These are phyloP conservation scores for Tilletia caries DNA, from an alignment of 1,284 basidiomycete species.

Conservation along the genomic window DNA sequence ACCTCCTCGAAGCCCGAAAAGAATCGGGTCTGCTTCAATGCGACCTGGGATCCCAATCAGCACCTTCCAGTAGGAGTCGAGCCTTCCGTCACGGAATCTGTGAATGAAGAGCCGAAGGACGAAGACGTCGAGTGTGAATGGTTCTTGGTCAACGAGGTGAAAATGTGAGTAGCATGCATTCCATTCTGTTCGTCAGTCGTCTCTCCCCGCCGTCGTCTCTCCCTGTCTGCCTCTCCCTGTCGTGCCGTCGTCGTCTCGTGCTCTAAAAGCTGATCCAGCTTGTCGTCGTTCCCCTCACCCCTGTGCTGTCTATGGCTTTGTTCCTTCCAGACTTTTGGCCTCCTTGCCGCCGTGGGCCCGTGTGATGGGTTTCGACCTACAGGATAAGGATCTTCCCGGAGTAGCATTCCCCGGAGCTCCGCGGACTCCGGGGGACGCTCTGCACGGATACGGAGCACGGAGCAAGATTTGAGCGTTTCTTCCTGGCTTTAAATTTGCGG, in stretches of 20 bases:
- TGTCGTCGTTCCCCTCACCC: no score
- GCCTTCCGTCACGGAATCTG: neutral
- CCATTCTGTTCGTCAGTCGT: neutral
- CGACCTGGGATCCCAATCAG: neutral
- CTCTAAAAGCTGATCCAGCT: no score
- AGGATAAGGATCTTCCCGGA: neutral
- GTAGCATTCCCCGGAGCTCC: neutral
- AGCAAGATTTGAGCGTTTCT: no score
- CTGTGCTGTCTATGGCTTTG: no score
- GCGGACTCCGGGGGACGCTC: neutral
- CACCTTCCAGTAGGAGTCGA: neutral
- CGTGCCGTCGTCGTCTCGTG: no score
- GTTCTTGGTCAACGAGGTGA: neutral
- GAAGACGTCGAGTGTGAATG: neutral
- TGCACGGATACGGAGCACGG: no score
- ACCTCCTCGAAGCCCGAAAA: neutral
- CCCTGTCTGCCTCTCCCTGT: no score
- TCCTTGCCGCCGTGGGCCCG: neutral
- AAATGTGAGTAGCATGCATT: neutral
- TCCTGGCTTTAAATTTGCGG: no score
- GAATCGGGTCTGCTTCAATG: neutral
- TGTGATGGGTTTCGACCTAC: neutral
- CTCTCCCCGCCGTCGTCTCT: no score
- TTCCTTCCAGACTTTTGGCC: neutral
- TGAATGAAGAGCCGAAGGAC: neutral